A percentile compares a stretch with the other conserved stretches of the same genome.
These are phyloP conservation scores for Malassezia equina DNA, from an alignment of 1,284 basidiomycete species.

Conservation along the genomic window DNA sequence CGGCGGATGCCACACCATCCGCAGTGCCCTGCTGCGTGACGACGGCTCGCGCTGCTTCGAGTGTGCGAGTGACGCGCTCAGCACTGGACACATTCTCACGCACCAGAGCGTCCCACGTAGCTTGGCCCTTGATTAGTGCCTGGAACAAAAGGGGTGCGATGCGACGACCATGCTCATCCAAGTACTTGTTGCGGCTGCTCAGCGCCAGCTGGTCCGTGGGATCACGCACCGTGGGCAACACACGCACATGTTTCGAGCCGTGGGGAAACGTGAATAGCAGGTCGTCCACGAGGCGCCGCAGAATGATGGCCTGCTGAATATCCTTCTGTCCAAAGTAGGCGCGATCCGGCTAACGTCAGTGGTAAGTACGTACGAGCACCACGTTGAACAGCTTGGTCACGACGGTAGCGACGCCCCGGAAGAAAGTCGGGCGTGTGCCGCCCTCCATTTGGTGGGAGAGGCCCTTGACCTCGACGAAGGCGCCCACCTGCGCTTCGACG, in stretches of 20 bases:
- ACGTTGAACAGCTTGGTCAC: constrained; percentile 90
- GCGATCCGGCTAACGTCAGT: constrained; percentile 61
- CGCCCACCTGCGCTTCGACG: constrained; percentile 66
- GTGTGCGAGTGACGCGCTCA: constrained; percentile 22
- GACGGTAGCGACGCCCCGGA: constrained; percentile 88
- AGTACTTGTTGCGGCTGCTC: constrained; percentile 81
- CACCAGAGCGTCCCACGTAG: constrained; percentile 19
- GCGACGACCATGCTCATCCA: constrained; percentile 58
- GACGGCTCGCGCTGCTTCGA: constrained; percentile 22
- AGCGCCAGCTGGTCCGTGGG: constrained; percentile 63
- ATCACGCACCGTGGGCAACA: constrained; percentile 69
- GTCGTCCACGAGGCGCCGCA: constrained; percentile 73
- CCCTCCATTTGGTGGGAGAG: constrained; percentile 78
- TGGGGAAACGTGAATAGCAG: constrained; percentile 67
- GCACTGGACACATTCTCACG: constrained; percentile 6
- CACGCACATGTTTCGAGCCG: constrained; percentile 56
- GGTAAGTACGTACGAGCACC: constrained; percentile 58
- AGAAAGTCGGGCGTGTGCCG: constrained; percentile 71
- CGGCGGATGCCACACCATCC: constrained; percentile 49
- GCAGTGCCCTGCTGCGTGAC: constrained; percentile 17
- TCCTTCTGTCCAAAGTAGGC: constrained; percentile 98
- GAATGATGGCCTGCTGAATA: constrained; percentile 83
- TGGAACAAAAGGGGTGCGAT: constrained; percentile 64
- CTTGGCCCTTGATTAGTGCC: constrained; percentile 58
- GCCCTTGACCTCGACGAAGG: constrained; percentile 81